Evolutionary conservation across 352 stramenopile species (phyloP), one percentile per base, ranked within the genome.

Genomic region (Achlya hypogyna): DNA sequence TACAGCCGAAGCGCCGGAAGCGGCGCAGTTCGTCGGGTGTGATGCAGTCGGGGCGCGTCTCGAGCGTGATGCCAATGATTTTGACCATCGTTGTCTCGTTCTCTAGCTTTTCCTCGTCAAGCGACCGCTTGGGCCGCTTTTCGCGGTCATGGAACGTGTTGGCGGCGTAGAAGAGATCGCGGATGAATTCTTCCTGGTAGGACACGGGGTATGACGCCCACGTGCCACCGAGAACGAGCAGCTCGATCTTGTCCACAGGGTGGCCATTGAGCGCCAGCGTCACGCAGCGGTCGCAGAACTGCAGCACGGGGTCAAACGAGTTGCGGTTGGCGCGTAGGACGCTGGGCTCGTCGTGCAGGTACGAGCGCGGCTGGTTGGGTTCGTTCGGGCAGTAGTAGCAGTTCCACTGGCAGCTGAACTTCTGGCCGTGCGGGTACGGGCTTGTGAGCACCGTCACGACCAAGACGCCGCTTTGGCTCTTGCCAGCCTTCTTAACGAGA

Each of bases 381-480:
- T 98, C 87, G 69, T 98, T 97, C 4, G 91, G 91, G 71, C 91
- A 98, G 72, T 98, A 98, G 81, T 97, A 97, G 74, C 91, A 98
- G 69, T 97, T 97, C 88, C 91, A 97, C 74, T 97, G 88, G 72
- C 91, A 97, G 65, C 82, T 94, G 62, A 97, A 97, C 27, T 78
- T 80, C 74, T 97, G 91, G 40, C 71, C 72, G 71, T 89, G 93
- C 38, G 91, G 88, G 72, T 97, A 96, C 56, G 91, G 91, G 69
- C 84, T 96, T 47, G 91, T 97, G 43, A 97, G 78, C 64, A 97
- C 89, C 14, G 91, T 97, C 51, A 97, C 78, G 5, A 97, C 88
- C 18, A 97, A 75, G 35, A 97, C 90, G 31, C 91, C 91, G 29
- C 84, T 95, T 67, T 93, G 87, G 67, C 82, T 93, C 71, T 96